Percentiles rank a stretch among this genome's conserved stretches.
phyloP scores from a whole-genome alignment of 148 eudicot genomes.

The Fagopyrum tataricum region DNA sequence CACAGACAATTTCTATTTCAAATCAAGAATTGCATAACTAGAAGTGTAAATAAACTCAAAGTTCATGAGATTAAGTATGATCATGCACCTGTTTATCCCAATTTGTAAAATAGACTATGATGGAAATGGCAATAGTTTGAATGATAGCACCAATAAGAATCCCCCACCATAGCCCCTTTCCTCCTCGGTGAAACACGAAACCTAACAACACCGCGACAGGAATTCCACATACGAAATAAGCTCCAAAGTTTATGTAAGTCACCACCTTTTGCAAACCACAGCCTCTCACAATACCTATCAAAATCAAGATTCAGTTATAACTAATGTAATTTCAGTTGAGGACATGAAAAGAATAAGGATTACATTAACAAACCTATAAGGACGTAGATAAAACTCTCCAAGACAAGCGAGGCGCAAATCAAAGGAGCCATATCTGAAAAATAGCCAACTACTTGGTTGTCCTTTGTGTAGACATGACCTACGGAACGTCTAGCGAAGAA shows the following conservation, averaged over 20 bases:
- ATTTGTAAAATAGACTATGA: background rate
- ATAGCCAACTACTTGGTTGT: background rate
- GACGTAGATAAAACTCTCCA: background rate
- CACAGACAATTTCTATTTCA: background rate
- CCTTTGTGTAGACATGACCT: background rate
- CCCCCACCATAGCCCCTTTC: slow-evolving; percentile 22
- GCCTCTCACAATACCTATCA: slow-evolving; percentile 52
- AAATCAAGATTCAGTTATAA: background rate
- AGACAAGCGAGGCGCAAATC: background rate
- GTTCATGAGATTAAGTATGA: background rate
- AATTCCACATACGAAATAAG: slow-evolving; percentile 55
- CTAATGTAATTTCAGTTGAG: background rate
- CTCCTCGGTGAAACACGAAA: slow-evolving; percentile 45
- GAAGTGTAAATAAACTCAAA: background rate
- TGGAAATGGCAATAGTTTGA: background rate
- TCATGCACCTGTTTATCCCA: slow-evolving; percentile 4
- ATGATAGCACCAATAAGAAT: background rate
- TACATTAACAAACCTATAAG: background rate
- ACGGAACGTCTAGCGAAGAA: background rate
- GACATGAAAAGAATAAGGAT: background rate
- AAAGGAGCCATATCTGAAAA: slow-evolving; percentile 1
- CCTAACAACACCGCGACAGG: slow-evolving; percentile 41
- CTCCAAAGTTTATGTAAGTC: slow-evolving; percentile 52
- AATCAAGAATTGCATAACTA: background rate
- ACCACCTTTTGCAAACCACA: slow-evolving; percentile 66